A percentile compares a stretch with the other conserved stretches of the same genome.
Conservation (phyloP, 352 stramenopile species). For the Phytophthora sansomeana region DNA sequence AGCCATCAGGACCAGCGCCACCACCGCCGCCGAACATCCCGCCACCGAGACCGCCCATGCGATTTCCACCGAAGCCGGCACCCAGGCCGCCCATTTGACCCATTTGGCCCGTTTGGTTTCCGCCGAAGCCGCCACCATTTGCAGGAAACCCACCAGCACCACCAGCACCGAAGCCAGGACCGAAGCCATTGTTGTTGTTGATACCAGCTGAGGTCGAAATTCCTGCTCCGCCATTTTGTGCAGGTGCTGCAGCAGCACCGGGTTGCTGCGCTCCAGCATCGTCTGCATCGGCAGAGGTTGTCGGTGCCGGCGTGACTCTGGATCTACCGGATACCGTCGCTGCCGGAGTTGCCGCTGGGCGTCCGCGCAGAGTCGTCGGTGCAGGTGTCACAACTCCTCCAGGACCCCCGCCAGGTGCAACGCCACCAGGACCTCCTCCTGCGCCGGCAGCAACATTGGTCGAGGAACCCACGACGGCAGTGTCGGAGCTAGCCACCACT, state of each 20-base stretch:
- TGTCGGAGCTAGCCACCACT: constrained; percentile 35
- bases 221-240: background rate
- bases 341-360: constrained; percentile 24
- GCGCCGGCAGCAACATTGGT: constrained; percentile 13
- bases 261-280: constrained; percentile 13
- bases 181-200: constrained; percentile 10
- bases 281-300: constrained; percentile 1
- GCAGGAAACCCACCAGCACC: constrained; percentile 8
- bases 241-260: background rate
- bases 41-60: constrained; percentile 14
- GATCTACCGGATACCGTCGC: constrained; percentile 12
- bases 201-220: background rate
- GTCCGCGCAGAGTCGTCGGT: constrained; percentile 22
- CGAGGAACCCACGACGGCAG: constrained; percentile 18
- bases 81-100: background rate
- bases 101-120: constrained; percentile 1
- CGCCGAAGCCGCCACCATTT: constrained; percentile 4
- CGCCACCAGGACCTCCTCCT: constrained; percentile 1
- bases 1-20: constrained; percentile 5
- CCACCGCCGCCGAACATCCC: constrained; percentile 7
- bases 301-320: constrained; percentile 32
- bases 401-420: background rate
- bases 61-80: constrained; percentile 19
- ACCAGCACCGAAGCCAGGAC: constrained; percentile 5
- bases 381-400: constrained; percentile 21